These are phyloP conservation scores for Pseudogymnoascus sp. DNA, from an alignment of 2,329 filamentous ascomycete genomes.

Conservation along the genomic window DNA sequence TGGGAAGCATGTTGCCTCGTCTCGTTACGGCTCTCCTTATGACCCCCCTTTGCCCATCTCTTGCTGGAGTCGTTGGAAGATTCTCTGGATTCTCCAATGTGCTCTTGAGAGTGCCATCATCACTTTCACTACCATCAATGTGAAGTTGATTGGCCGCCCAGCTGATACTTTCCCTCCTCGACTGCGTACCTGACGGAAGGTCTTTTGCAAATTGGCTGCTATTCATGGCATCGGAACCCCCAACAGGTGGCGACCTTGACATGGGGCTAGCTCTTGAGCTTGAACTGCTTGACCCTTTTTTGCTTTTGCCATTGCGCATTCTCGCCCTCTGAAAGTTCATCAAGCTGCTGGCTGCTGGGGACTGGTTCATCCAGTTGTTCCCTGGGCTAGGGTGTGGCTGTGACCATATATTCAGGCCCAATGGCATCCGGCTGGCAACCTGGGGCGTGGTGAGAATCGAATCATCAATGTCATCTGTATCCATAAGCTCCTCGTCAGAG, in stretches of 20 bases:
- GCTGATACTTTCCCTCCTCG: constrained; percentile 78
- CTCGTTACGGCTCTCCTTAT: constrained; percentile 76
- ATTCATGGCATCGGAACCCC: constrained; percentile 24
- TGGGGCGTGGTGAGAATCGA: constrained; percentile 78
- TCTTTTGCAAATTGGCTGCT: constrained; percentile 46
- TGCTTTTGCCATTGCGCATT: constrained; percentile 49
- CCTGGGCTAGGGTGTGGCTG: constrained; percentile 40
- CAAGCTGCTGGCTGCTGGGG: constrained; percentile 64
- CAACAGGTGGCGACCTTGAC: constrained; percentile 67
- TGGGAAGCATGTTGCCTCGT: constrained; percentile 86
- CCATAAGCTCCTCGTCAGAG: constrained; percentile 62
- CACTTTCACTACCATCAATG: constrained; percentile 72
- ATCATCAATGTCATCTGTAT: constrained; percentile 66
- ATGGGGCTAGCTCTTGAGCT: constrained; percentile 61
- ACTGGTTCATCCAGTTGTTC: constrained; percentile 57
- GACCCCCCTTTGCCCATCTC: constrained; percentile 60
- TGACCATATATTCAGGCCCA: constrained; percentile 25
- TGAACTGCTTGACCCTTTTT: constrained; percentile 60
- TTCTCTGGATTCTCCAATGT: constrained; percentile 32
- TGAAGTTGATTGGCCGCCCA: constrained; percentile 84
- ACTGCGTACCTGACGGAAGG: constrained; percentile 39
- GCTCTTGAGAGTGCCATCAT: constrained; percentile 52
- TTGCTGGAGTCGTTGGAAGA: constrained; percentile 34
- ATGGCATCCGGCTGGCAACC: constrained; percentile 49
- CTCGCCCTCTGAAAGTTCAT: constrained; percentile 66